Base-by-base conservation (phyloP, 2,329 filamentous ascomycete genomes). In the Fusarium duplospermum region DNA sequence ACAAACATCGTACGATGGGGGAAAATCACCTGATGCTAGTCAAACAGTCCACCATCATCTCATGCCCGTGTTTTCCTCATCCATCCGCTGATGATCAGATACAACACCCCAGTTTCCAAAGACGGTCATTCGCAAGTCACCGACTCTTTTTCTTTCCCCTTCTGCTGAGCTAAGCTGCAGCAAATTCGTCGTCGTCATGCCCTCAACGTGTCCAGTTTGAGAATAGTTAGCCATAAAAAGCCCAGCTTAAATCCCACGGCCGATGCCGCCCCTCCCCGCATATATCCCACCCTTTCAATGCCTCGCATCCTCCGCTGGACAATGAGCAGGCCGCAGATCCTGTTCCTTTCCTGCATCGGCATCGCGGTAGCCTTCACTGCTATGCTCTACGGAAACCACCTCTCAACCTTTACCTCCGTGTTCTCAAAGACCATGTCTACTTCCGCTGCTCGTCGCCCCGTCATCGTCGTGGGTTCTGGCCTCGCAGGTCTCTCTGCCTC, bases 381-480 rank as follows among this genome's bases (percentile, higher is more conserved):
- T 78, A 79, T 78, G 76, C 77, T 79, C 52, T 79, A 79, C 73
- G 72, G 76, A 45, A 78, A 79, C 56, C 69, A 71, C 35, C 59
- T 73, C 7, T 70, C 74, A 1, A 50, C 67, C n/a, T 20, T 78
- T 27, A 74, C 58, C 31, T 77, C 73, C n/a, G 27, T 78, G 6
- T 36, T 79, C 47, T 77, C 77, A 64, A 79, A 79, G 50, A 77
- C 76, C 27, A 79, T 79, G 77, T 61, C 76, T 8, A 71, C 76
- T 1, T 72, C 72, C 4, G 47, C 67, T 13, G 18, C 62, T 9
- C 38, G 66, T 16, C 72, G 71, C 18, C 81, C 80, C 31, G 88
- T 91, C 20, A 88, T 92, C 22, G 84, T 92, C 2, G 87, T 93
- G n/a, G 90, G 91, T 56, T 90, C 90, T 6, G 91, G 91, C 18